Percentiles rank a stretch among this genome's conserved stretches.
Conservation (phyloP, 441 rosid genomes). For the Flueggea neowawraea region DNA sequence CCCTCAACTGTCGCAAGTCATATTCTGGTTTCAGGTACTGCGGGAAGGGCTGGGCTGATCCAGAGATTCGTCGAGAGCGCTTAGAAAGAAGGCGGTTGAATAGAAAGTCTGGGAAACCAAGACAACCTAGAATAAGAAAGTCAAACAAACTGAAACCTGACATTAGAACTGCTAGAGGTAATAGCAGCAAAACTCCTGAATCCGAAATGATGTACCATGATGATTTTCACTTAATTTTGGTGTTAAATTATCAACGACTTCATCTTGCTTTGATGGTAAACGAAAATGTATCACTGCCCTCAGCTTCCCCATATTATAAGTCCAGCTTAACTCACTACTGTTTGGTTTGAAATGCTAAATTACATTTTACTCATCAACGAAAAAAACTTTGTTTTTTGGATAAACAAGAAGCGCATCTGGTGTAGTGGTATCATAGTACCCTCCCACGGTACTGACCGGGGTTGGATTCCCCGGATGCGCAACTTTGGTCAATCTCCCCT, state of each 20-base stretch:
- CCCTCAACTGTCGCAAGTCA: slow-evolving; percentile 22
- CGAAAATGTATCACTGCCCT: too few relatives aligned
- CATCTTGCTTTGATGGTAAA: too few relatives aligned
- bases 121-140: slow-evolving; percentile 20
- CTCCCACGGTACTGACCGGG: slow-evolving; percentile 99
- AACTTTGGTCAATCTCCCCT: background rate
- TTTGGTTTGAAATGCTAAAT: too few relatives aligned
- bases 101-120: slow-evolving; percentile 18
- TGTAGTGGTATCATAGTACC: slow-evolving; percentile 99
- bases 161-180: slow-evolving; percentile 38
- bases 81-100: slow-evolving; percentile 26
- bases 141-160: slow-evolving; percentile 24
- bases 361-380: too few relatives aligned
- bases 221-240: too few relatives aligned
- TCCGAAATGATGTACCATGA: slow-evolving; percentile 13
- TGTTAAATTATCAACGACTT: too few relatives aligned
- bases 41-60: slow-evolving; percentile 97
- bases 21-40: slow-evolving; percentile 59
- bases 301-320: too few relatives aligned
- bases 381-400: too few relatives aligned
- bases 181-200: slow-evolving; percentile 38
- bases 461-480: slow-evolving; percentile 99
- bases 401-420: slow-evolving; percentile 48
- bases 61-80: slow-evolving; percentile 69
- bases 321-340: too few relatives aligned